Conservation (phyloP, 257 asterid species). For the Capsicum chinense region DNA sequence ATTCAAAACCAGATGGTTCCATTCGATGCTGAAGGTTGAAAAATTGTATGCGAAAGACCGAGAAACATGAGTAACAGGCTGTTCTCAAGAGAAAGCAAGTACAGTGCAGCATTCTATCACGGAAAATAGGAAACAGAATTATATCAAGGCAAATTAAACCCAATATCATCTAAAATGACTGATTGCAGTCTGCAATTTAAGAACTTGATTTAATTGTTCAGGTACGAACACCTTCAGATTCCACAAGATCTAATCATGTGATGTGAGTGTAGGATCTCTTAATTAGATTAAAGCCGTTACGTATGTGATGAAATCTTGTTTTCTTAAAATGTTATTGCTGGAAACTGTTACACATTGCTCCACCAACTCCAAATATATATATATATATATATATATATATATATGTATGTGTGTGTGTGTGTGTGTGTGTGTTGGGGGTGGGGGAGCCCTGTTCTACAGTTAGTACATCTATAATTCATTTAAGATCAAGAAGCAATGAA, state of each 20-base stretch:
- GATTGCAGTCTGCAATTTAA: constrained; percentile 4
- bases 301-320: neutral
- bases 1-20: constrained; percentile 8
- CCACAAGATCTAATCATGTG: neutral
- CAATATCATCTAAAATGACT: neutral
- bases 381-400: neutral
- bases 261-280: neutral
- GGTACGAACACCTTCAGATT: neutral
- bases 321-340: neutral
- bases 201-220: neutral
- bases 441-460: neutral
- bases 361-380: neutral
- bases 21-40: constrained; percentile 1
- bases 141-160: neutral
- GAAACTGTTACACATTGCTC: neutral
- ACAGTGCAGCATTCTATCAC: neutral
- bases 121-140: constrained; percentile 1
- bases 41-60: neutral
- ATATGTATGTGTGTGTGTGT: rapidly evolving
- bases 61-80: constrained; percentile 18
- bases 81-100: neutral
- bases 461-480: constrained; percentile 8
- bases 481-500: constrained; percentile 20
- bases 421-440: neutral
- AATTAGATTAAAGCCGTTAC: neutral